phyloP scores from a whole-genome alignment of 2,329 filamentous ascomycete species.

The Fusarium euwallaceae region DNA sequence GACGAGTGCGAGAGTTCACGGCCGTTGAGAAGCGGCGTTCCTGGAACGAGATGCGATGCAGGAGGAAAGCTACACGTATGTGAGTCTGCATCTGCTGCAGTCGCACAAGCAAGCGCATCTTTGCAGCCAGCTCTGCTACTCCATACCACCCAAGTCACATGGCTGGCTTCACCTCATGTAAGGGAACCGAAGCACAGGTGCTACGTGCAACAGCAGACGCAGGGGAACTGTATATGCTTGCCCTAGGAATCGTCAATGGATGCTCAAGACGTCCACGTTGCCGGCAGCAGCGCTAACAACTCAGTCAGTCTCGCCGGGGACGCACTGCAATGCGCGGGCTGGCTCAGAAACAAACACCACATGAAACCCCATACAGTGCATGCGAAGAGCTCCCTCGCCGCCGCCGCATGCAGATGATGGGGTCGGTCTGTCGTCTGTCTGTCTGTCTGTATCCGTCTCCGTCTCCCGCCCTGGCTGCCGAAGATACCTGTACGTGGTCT shows the following conservation, averaged over 20 bases:
- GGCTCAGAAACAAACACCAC: constrained; percentile 11
- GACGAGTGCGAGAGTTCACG: constrained; percentile 17
- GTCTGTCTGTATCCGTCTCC: not conserved
- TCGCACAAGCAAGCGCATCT: constrained; percentile 13
- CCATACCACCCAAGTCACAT: constrained; percentile 30
- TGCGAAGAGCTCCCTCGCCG: not conserved
- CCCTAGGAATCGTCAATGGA: constrained; percentile 19
- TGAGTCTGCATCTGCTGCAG: not conserved
- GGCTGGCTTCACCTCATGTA: constrained; percentile 24
- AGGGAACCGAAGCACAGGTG: constrained; percentile 24
- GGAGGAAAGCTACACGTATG: constrained; percentile 34
- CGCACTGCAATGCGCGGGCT: constrained; percentile 18
- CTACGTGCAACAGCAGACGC: constrained; percentile 31
- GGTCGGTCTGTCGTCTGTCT: constrained; percentile 4
- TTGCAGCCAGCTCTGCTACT: constrained; percentile 18
- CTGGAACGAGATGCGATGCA: constrained; percentile 30
- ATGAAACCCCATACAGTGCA: constrained; percentile 29
- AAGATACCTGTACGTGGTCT: constrained; percentile 33
- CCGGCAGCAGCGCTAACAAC: constrained; percentile 29
- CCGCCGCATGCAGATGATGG: constrained; percentile 33
- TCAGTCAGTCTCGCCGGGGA: constrained; percentile 15
- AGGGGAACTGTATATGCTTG: constrained; percentile 32
- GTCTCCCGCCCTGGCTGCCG: constrained; percentile 27
- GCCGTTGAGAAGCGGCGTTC: constrained; percentile 32
- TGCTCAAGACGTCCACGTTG: constrained; percentile 28